Evolutionary conservation across 208 protist species (phyloP).

Genomic region (Leishmania turanica): DNA sequence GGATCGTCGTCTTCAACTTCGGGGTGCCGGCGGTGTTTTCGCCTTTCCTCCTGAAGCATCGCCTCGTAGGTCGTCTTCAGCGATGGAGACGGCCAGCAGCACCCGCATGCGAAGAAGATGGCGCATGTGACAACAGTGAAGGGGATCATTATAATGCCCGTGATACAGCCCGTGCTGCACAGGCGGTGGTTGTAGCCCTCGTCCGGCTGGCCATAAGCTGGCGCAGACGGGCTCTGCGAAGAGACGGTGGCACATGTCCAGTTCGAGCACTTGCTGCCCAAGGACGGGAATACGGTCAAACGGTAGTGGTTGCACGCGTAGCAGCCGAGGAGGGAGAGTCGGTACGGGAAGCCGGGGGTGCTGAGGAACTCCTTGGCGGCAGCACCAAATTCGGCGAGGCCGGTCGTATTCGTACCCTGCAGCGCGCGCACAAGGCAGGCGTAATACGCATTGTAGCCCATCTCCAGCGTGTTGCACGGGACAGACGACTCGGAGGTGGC

Average conservation of each 20-base stretch:
- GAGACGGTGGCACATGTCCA: conserved; percentile 35
- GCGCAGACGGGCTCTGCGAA: conserved; percentile 24
- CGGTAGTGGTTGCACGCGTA: conserved; percentile 53
- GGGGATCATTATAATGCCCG: conserved; percentile 45
- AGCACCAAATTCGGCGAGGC: neutral
- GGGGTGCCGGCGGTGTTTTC: conserved; percentile 1
- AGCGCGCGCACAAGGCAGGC: conserved; percentile 34
- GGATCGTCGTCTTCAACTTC: conserved; percentile 13
- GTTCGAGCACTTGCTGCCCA: conserved; percentile 10
- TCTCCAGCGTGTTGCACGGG: conserved; percentile 24
- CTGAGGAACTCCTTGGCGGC: conserved; percentile 15
- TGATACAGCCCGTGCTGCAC: conserved; percentile 52
- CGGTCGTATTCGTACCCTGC: neutral
- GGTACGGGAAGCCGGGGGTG: conserved; percentile 44
- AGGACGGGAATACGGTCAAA: conserved; percentile 12
- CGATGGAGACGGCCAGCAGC: conserved; percentile 55
- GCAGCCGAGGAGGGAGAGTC: conserved; percentile 34
- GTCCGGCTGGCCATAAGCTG: conserved; percentile 22
- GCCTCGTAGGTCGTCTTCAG: conserved; percentile 44
- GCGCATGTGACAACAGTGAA: conserved; percentile 34
- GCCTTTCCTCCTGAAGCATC: conserved; percentile 17
- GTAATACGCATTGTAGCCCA: conserved; percentile 47
- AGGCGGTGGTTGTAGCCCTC: conserved; percentile 57
- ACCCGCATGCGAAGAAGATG: conserved; percentile 43
- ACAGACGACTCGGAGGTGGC: conserved; percentile 30